phyloP scores from a whole-genome alignment of 148 eudicot genomes.

The Rhododendron ovatum region DNA sequence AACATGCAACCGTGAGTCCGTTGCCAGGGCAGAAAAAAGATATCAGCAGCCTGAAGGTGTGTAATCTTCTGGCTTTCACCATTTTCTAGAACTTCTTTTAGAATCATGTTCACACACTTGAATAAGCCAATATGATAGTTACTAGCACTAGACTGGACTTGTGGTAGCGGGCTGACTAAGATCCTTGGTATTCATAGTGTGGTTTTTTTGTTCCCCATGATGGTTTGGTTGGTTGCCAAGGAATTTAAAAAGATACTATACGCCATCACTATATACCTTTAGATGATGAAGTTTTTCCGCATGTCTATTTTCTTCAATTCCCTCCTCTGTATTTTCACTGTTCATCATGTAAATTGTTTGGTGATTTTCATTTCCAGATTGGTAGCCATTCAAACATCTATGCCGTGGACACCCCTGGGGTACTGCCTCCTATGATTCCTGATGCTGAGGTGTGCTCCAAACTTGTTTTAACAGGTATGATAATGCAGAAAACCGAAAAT shows the following conservation, averaged over 20 bases:
- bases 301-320: not conserved
- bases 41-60: conserved; percentile 82
- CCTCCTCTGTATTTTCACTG: not conserved
- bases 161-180: not conserved
- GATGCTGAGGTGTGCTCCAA: conserved; percentile 54
- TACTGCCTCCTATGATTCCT: conserved; percentile 56
- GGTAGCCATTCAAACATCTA: conserved; percentile 92
- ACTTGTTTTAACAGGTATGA: conserved; percentile 52
- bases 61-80: not conserved
- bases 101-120: not conserved
- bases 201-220: not conserved
- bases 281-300: not conserved
- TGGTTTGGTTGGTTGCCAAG: not conserved
- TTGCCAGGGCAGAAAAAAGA: conserved; percentile 27
- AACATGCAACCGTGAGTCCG: conserved; percentile 51
- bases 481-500: not conserved
- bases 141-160: not conserved
- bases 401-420: conserved; percentile 90
- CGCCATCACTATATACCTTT: not conserved
- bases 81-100: not conserved
- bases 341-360: not conserved
- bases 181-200: not conserved
- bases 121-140: not conserved
- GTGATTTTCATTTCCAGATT: conserved; percentile 43
- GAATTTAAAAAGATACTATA: not conserved